Evolutionary conservation across 2,329 filamentous ascomycete genomes (phyloP), one percentile per base, ranked within the genome.

Genomic region (Pyricularia grisea): DNA sequence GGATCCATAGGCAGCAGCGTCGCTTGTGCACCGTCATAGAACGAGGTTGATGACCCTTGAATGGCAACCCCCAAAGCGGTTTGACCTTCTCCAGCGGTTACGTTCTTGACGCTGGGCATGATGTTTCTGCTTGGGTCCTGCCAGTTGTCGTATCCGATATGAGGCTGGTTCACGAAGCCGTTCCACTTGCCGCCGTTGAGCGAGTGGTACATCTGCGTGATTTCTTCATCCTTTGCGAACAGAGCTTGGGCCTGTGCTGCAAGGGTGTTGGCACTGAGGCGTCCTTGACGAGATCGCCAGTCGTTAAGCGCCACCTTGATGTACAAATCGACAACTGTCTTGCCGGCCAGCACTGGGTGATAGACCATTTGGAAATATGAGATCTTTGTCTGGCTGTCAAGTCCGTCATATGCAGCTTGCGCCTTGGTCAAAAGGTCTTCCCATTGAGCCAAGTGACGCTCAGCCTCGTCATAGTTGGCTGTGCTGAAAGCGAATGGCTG

Each of bases 401-500:
- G 76, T 3, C 74, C 74, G 68, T 82, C 77, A 69, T 84, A 81
- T 1, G 85, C 74, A 1, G 75, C 74, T 69, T 84, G 79, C 0
- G 85, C 82, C 27, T 78, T 76, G 11, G 76, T 73, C 2, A 79
- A 78, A 68, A 88, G 78, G 1, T 77, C 74, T 12, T 78, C 75
- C 85, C 86, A 88, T 67, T 83, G 80, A 0, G 78, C 77, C 20
- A 86, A 77, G 9, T 87, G 81, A 1, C 74, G 77, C 69, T 87
- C 84, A 14, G 85, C 85, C 74, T 89, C 86, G 70, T 85, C 80
- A 74, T 88, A 88, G 77, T 87, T 83, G 72, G 84, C 78, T n/a
- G 84, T 74, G 69, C 81, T 85, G 76, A 84, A 88, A 9, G 74
- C 75, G 55, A 77, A 75, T 0, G 76, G 77, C 2, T 72, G 71